Evolutionary conservation across 164 flowering plant species (phyloP).

Genomic region (Echeveria elegans): DNA sequence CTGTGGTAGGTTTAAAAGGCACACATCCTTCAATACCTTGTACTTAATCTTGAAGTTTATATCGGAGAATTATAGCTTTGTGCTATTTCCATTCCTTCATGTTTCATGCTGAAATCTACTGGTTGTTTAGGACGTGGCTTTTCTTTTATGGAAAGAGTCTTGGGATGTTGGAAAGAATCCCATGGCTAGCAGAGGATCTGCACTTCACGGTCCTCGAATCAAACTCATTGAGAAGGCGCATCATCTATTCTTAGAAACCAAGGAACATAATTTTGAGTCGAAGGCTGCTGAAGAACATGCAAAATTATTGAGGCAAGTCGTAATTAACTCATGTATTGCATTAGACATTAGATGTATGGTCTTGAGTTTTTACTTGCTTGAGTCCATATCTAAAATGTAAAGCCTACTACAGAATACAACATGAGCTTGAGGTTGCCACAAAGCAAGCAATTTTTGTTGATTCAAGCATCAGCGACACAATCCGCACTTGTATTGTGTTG

Average conservation of each 20-base stretch:
- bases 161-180: constrained; percentile 87
- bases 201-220: constrained; percentile 89
- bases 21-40: background rate
- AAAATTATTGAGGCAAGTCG: constrained; percentile 58
- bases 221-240: constrained; percentile 85
- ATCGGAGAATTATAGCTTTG: background rate
- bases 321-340: background rate
- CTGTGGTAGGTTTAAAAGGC: constrained; percentile 47
- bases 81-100: background rate
- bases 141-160: constrained; percentile 86
- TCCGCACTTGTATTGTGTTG: constrained; percentile 85
- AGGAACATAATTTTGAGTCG: constrained; percentile 77
- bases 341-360: background rate
- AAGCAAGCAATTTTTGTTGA: constrained; percentile 91
- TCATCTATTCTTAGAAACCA: constrained; percentile 65
- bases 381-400: background rate
- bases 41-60: background rate
- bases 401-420: constrained; percentile 56
- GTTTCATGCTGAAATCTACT: constrained; percentile 5
- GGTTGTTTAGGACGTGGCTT: constrained; percentile 73
- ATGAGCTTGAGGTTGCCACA: constrained; percentile 79
- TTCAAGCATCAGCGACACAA: constrained; percentile 92
- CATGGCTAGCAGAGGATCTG: constrained; percentile 86
- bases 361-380: background rate
- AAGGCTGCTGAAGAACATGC: constrained; percentile 99